Evolutionary conservation across 495 filamentous ascomycete species (phyloP), one percentile per base, ranked within the genome.

Genomic region (Extremus antarcticus): DNA sequence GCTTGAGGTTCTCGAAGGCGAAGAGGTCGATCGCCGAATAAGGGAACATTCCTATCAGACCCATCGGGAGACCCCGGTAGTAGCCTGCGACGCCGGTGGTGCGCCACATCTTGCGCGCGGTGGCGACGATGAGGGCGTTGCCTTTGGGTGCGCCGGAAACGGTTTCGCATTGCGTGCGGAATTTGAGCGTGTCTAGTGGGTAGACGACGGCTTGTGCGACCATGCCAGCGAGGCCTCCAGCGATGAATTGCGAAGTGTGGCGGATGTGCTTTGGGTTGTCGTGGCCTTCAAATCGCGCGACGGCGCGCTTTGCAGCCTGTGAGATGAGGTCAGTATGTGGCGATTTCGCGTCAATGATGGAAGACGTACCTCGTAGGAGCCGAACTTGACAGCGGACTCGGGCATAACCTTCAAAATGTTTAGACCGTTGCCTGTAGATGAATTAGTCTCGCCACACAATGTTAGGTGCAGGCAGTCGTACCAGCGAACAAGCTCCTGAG

Each of bases 341-440:
- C 19, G 45, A 13, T 17, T 19, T 19, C 13, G 8, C 2, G 25
- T 2, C 15, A 52, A 35, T 40, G 20, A 1, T 25, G 19, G 10
- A 39, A 41, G 56, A 61, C 68, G 55, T 66, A 84, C 83, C 74
- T 87, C 92, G 63, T 96, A 98, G 7, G 88, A 91, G 50, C 92
- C 92, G 70, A 98, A 98, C 57, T 85, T 92, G 62, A 98, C 95
- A 32, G 92, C 92, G 4, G 91, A 95, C 69, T 98, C 92, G 7
- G 92, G 92, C 84, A 97, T 91, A 47, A 98, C 89, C 70, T 98
- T 98, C 60, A 96, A 64, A 10, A 97, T 91, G 64, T 98, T 98
- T 55, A 98, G 76, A 8, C 92, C 92, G 65, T 98, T 98, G 25
- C 92, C 92, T 96, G 61, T 29, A 9, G n/a, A 9, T 25, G 79